Base-by-base conservation (phyloP, 345 rosid species). In the Viola odorata region DNA sequence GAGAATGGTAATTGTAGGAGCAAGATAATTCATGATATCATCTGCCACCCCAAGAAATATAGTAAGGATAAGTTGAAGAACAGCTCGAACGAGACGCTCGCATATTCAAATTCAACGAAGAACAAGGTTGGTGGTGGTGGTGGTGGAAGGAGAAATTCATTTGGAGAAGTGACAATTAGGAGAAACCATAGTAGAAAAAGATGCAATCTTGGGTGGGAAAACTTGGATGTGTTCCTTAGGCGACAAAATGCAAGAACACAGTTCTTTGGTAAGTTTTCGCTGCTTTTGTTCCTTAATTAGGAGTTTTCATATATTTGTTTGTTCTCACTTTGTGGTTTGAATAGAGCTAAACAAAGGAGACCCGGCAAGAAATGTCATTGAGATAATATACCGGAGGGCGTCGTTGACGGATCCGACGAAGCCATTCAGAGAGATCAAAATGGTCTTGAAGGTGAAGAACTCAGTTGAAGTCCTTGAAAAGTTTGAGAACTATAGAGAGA, bases 391-490 rank as follows among this genome's bases (percentile, higher is more conserved):
- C 77, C 73, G 63, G 6, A 73, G 57, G 53, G 79, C 85, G 41
- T 45, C 61, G n/a, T n/a, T n/a, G 49, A 57, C 17, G 37, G 65
- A 76, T 37, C 81, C 80, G 12, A 53, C 74, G 41, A 82, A 75
- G 73, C 70, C 69, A 32, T 44, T 65, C 5, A 50, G 69, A 41
- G 80, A 62, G 65, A 80, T 76, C 60, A 52, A 50, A 56, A 75
- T 59, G 69, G 82, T 85, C 23, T 53, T 82, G 7, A 77, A 66
- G 71, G 85, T 85, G 67, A 71, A 70, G 59, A 76, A 75, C 74
- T 70, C 74, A 0, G 54, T 70, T 37, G 75, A 78, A 41, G 57
- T 67, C 16, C 67, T 74, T 11, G 64, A 67, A 41, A 74, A 74
- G 62, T 81, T 75, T 49, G 85, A 81, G 65, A 75, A 67, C 42